These are phyloP conservation scores for Monosporascus sp. DNA, from an alignment of 2,329 filamentous ascomycete genomes.

Conservation along the genomic window DNA sequence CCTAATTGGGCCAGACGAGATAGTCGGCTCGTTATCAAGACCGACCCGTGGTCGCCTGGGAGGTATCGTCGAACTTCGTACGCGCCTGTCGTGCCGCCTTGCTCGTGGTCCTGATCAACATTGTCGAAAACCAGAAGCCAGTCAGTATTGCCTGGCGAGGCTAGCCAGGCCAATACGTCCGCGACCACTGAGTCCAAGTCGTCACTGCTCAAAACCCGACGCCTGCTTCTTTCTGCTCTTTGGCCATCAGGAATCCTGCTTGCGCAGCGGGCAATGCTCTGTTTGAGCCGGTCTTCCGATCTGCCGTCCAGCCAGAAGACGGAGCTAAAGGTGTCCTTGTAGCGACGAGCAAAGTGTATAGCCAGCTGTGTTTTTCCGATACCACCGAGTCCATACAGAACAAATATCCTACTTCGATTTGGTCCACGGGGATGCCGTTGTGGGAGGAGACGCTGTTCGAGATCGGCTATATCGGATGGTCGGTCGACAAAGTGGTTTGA, in stretches of 20 bases:
- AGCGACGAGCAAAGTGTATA: conserved; percentile 9
- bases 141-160: no score
- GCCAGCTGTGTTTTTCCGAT: conserved; percentile 2
- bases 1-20: conserved; percentile 23
- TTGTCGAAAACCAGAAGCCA: no score
- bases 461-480: no score
- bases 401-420: background rate
- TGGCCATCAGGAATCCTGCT: background rate
- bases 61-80: conserved; percentile 26
- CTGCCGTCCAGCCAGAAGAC: conserved; percentile 15
- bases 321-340: conserved; percentile 7
- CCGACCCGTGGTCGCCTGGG: conserved; percentile 33
- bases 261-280: conserved; percentile 10
- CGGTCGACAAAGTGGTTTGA: no score
- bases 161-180: no score
- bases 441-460: no score
- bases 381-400: conserved; percentile 13
- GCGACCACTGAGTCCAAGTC: no score
- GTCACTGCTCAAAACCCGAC: no score
- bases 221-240: no score
- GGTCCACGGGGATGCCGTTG: no score
- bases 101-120: no score
- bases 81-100: background rate
- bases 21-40: conserved; percentile 36
- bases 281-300: conserved; percentile 6